phyloP scores from a whole-genome alignment of 306 rosid species.

The Castanea mollissima region DNA sequence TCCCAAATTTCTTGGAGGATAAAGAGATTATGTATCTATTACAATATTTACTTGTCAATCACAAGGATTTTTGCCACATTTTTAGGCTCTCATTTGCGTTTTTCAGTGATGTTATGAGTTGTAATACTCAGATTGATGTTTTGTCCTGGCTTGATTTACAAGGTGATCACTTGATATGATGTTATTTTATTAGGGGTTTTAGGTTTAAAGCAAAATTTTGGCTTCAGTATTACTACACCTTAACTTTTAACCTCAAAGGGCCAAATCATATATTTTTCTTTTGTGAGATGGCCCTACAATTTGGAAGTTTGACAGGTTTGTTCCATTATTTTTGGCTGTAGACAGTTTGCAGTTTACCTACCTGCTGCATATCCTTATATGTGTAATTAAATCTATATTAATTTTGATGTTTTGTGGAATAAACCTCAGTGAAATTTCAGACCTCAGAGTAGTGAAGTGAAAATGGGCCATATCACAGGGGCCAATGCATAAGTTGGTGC shows the following conservation, averaged over 20 bases:
- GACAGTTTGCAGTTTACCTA: not conserved
- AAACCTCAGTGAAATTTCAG: not conserved
- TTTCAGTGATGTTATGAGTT: not conserved
- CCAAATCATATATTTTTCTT: not conserved
- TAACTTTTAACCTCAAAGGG: not conserved
- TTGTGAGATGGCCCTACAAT: not conserved
- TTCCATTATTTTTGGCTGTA: not conserved
- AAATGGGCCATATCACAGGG: not conserved
- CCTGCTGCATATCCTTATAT: not conserved
- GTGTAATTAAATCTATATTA: not conserved
- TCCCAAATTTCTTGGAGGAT: no score
- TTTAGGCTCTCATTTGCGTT: not conserved
- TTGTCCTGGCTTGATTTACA: not conserved
- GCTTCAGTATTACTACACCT: not conserved
- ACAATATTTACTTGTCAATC: not conserved
- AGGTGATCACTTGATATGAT: not conserved
- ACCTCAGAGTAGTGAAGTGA: not conserved
- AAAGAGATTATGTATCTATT: not conserved
- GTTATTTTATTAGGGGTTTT: not conserved
- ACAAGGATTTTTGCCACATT: not conserved
- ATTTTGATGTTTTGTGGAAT: not conserved
- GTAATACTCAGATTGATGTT: not conserved
- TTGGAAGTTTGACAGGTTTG: not conserved
- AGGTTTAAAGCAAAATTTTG: not conserved
- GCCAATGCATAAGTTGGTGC: not conserved